These are phyloP conservation scores for Solanum sparsipilum DNA, from an alignment of 257 asterid genomes.

Conservation along the genomic window DNA sequence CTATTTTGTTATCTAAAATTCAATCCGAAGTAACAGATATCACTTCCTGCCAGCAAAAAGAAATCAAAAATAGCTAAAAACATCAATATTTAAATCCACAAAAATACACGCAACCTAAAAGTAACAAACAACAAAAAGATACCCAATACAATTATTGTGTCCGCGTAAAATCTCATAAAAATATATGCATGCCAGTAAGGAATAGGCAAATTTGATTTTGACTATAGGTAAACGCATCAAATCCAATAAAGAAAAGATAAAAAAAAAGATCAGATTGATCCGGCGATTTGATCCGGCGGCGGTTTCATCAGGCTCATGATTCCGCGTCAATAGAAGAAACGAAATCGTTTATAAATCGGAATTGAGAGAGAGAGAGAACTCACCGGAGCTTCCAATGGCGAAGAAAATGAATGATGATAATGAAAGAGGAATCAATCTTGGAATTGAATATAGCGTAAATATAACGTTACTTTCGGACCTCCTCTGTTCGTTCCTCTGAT, in stretches of 20 bases:
- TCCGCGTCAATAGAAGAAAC: background rate
- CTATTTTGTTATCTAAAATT: background rate
- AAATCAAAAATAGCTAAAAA: background rate
- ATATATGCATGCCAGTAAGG: background rate
- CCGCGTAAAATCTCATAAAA: background rate
- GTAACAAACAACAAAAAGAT: background rate
- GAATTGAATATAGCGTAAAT: background rate
- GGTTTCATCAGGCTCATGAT: background rate
- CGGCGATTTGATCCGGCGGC: background rate
- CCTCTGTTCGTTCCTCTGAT: background rate
- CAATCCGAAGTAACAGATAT: background rate
- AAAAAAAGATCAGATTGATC: background rate
- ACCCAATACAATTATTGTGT: background rate
- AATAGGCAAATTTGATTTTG: background rate
- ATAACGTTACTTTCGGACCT: background rate
- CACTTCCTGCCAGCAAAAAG: conserved; percentile 7
- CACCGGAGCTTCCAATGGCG: conserved; percentile 1
- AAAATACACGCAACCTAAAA: background rate
- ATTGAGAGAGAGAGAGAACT: background rate
- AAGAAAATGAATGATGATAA: background rate
- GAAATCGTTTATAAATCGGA: background rate
- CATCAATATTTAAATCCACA: background rate
- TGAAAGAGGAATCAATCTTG: background rate
- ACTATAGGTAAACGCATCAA: background rate
- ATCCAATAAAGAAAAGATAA: background rate